phyloP scores from a whole-genome alignment of 768 basidiomycete species.

The Tubosaeta sp. region DNA sequence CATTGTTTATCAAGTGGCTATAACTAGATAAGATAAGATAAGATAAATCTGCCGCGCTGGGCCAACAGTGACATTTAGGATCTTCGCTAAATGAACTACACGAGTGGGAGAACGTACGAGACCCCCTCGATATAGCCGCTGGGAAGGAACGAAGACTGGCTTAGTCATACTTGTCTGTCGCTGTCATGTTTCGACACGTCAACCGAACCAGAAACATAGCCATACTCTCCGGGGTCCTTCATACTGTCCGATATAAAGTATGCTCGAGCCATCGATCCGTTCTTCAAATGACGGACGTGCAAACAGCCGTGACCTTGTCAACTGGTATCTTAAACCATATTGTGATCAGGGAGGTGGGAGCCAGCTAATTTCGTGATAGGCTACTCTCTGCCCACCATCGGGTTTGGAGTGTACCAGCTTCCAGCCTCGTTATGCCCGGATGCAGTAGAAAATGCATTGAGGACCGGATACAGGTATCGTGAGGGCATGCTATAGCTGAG shows the following conservation, averaged over 20 bases:
- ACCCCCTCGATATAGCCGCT: neutral
- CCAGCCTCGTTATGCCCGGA: slow-evolving; percentile 4
- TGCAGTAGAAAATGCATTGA: slow-evolving; percentile 20
- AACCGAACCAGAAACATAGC: neutral
- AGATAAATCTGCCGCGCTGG: too few relatives aligned
- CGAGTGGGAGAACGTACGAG: too few relatives aligned
- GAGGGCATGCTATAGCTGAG: neutral
- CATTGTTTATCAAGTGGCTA: slow-evolving; percentile 12
- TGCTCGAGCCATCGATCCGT: neutral
- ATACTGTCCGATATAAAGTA: neutral
- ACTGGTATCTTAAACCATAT: slow-evolving; percentile 5
- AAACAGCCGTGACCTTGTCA: slow-evolving; percentile 4
- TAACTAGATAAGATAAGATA: neutral
- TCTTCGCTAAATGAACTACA: neutral
- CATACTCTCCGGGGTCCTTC: neutral
- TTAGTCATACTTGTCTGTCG: neutral
- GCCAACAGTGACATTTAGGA: neutral
- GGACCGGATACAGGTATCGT: slow-evolving; percentile 25
- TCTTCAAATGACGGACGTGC: slow-evolving; percentile 8
- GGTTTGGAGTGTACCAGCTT: slow-evolving; percentile 24
- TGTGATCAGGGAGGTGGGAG: neutral
- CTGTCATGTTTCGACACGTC: neutral
- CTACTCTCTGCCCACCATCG: slow-evolving; percentile 23
- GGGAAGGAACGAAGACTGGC: neutral
- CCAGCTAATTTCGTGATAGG: slow-evolving; percentile 9